These are phyloP conservation scores for Backusella mclennaniae DNA, from an alignment of 192 early-diverging fungal genomes.

Conservation along the genomic window DNA sequence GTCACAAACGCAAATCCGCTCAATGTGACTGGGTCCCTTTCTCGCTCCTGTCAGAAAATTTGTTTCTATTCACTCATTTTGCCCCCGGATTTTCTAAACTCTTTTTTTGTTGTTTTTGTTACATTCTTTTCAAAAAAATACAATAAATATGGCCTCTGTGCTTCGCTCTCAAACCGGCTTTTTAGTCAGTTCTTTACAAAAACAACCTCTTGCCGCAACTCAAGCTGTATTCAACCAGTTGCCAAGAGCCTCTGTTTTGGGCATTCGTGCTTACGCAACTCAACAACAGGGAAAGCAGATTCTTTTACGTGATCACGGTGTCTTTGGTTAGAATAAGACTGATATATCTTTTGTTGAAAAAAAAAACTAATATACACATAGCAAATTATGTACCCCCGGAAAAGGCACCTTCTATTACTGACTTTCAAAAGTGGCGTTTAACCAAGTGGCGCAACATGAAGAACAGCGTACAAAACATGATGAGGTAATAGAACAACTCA, in stretches of 20 bases:
- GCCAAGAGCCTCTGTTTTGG: conserved; percentile 3
- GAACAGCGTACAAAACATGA: conserved; percentile 42
- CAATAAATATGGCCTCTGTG: not conserved
- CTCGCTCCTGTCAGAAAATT: not conserved
- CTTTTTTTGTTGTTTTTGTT: not conserved
- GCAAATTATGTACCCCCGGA: conserved; percentile 54
- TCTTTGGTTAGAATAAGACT: conserved; percentile 26
- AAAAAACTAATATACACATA: conserved; percentile 12
- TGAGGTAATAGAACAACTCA: conserved; percentile 23
- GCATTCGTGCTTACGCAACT: conserved; percentile 31
- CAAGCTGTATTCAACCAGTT: conserved; percentile 3
- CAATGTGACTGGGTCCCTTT: not conserved
- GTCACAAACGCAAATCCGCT: not conserved
- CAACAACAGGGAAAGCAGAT: conserved; percentile 30
- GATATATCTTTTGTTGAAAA: not conserved
- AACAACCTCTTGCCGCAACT: not conserved
- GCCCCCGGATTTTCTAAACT: not conserved
- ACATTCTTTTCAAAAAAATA: not conserved
- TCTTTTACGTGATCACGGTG: conserved; percentile 36
- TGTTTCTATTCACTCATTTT: not conserved
- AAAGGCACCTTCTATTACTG: conserved; percentile 44
- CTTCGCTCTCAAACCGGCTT: conserved; percentile 7
- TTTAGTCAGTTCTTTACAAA: conserved; percentile 4
- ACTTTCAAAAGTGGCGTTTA: conserved; percentile 50
- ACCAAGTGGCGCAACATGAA: conserved; percentile 49